A percentile compares a stretch with the other conserved stretches of the same genome.
phyloP scores from a whole-genome alignment of 2,329 filamentous ascomycete genomes.

The Fusarium goolgardi region DNA sequence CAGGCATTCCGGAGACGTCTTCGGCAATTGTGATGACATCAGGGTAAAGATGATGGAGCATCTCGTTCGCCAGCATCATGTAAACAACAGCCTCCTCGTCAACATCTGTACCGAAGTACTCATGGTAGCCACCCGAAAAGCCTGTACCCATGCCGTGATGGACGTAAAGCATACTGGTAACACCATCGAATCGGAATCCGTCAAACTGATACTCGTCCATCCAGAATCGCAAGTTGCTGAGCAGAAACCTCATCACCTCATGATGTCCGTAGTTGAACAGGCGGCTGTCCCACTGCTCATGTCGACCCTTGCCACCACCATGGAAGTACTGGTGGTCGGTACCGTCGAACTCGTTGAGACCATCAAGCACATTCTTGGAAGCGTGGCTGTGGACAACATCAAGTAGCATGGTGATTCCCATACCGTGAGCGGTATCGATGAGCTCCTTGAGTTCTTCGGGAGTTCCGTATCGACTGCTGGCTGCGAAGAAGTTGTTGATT shows the following conservation, averaged over 20 bases:
- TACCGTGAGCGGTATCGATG: conserved; percentile 90
- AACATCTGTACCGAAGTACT: conserved; percentile 91
- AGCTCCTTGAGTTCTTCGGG: conserved; percentile 97
- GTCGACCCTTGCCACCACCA: conserved; percentile 81
- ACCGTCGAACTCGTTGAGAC: conserved; percentile 94
- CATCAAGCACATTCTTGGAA: conserved; percentile 96
- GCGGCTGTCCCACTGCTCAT: conserved; percentile 95
- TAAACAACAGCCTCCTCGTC: conserved; percentile 96
- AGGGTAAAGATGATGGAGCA: conserved; percentile 92
- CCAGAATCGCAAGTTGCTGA: conserved; percentile 97
- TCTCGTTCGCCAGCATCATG: conserved; percentile 94
- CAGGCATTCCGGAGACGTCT: conserved; percentile 98
- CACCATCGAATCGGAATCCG: conserved; percentile 96
- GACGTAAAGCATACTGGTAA: conserved; percentile 96
- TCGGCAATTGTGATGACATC: conserved; percentile 92
- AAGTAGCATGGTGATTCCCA: conserved; percentile 91
- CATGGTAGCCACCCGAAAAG: conserved; percentile 97
- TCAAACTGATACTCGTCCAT: conserved; percentile 99
- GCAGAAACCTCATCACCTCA: conserved; percentile 93
- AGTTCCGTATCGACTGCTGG: conserved; percentile 92
- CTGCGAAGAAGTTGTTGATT: conserved; percentile 98
- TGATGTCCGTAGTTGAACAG: conserved; percentile 97
- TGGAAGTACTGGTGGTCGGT: conserved; percentile 98
- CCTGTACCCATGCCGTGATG: conserved; percentile 98
- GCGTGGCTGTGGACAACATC: conserved; percentile 98